Evolutionary conservation across 1,139 yeast species (phyloP).

Genomic region (Saccharomyces pastorianus): DNA sequence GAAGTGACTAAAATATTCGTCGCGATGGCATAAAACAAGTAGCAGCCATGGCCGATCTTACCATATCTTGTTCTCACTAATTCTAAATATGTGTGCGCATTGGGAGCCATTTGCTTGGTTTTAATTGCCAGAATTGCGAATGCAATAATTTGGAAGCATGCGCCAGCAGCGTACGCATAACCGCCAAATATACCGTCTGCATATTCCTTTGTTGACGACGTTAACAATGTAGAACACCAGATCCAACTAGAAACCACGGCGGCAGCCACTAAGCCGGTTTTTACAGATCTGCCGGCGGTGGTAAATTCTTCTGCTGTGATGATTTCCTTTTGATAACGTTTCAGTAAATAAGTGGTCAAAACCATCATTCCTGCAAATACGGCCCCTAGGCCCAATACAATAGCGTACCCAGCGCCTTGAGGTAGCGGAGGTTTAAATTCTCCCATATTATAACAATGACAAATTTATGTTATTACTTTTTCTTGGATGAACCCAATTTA

Average conservation of each 20-base stretch:
- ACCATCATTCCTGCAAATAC: constrained; percentile 78
- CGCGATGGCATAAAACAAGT: constrained; percentile 71
- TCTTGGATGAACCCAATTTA: background rate
- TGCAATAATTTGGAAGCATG: constrained; percentile 57
- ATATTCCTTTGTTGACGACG: constrained; percentile 71
- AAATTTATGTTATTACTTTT: background rate
- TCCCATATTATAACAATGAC: constrained; percentile 10
- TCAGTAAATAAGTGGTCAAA: constrained; percentile 56
- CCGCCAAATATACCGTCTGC: constrained; percentile 72
- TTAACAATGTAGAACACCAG: constrained; percentile 81
- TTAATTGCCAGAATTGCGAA: constrained; percentile 71
- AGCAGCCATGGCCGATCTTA: constrained; percentile 56
- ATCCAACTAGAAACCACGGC: constrained; percentile 93
- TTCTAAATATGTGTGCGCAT: constrained; percentile 70
- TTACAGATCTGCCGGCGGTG: constrained; percentile 80
- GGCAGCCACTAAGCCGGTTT: constrained; percentile 71
- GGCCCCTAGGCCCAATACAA: constrained; percentile 80
- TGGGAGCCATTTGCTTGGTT: constrained; percentile 64
- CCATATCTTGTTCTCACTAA: constrained; percentile 65
- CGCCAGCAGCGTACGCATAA: constrained; percentile 70
- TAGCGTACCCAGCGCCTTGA: constrained; percentile 87
- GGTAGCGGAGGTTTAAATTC: constrained; percentile 37
- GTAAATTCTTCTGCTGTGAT: constrained; percentile 86
- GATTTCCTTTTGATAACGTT: constrained; percentile 69
- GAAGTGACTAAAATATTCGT: constrained; percentile 82